Conservation (phyloP, 2,329 filamentous ascomycete genomes). For the Hypoxylon sp. region DNA sequence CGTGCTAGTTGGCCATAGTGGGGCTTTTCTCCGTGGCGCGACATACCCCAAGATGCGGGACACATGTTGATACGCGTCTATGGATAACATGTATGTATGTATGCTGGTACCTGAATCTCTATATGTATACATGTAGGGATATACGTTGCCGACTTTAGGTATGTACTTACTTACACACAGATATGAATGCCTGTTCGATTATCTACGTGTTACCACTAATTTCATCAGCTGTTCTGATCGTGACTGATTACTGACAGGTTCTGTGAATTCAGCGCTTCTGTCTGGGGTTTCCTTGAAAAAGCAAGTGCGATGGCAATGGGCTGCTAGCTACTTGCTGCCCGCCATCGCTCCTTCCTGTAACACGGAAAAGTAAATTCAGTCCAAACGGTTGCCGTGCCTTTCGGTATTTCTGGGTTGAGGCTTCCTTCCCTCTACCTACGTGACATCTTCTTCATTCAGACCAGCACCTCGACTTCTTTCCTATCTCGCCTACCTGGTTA, state of each 20-base stretch:
- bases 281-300: neutral
- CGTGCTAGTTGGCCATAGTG: neutral
- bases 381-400: neutral
- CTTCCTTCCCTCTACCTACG: neutral
- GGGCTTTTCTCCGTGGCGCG: neutral
- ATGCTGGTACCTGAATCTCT: neutral
- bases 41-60: conserved; percentile 9
- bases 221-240: neutral
- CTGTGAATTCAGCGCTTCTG: conserved; percentile 5
- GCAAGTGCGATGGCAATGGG: conserved; percentile 9
- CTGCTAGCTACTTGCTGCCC: neutral
- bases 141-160: neutral
- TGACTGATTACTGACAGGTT: neutral
- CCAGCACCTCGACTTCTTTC: no score
- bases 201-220: neutral
- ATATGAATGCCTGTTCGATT: neutral
- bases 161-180: neutral
- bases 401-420: no score
- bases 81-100: neutral
- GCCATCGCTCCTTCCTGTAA: neutral
- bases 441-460: no score
- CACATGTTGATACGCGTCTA: conserved; percentile 4
- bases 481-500: neutral
- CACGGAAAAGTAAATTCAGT: conserved; percentile 1
- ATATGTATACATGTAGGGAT: neutral